Percentiles rank a stretch among this genome's conserved stretches.
Conservation (phyloP, 2,329 filamentous ascomycete genomes). For the Cladobotryum mycophilum region DNA sequence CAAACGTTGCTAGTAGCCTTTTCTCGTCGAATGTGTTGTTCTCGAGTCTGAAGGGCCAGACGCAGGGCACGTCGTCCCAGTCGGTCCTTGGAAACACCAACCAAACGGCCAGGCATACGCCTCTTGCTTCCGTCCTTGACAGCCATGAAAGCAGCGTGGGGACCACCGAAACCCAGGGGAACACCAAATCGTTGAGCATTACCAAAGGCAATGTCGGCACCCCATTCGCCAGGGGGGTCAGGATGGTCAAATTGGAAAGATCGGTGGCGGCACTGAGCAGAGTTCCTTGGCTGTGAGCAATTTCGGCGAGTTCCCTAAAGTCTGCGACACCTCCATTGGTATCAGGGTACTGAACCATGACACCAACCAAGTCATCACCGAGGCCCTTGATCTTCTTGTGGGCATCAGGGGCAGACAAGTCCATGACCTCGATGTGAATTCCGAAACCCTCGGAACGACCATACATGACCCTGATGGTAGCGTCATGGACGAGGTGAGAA, state of each 20-base stretch:
- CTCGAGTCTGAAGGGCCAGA: slow-evolving; percentile 82
- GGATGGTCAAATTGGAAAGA: slow-evolving; percentile 75
- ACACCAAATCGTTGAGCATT: slow-evolving; percentile 89
- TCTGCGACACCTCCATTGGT: slow-evolving; percentile 75
- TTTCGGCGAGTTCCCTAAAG: slow-evolving; percentile 66
- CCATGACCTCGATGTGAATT: slow-evolving; percentile 67
- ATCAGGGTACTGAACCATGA: slow-evolving; percentile 92
- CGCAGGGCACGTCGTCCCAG: slow-evolving; percentile 75
- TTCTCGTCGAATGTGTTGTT: slow-evolving; percentile 93
- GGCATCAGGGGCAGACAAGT: slow-evolving; percentile 59
- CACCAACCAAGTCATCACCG: slow-evolving; percentile 77
- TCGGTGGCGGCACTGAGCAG: slow-evolving; percentile 87
- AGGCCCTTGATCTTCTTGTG: slow-evolving; percentile 63
- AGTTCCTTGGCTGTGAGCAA: slow-evolving; percentile 69
- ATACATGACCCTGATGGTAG: slow-evolving; percentile 76
- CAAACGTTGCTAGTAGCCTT: slow-evolving; percentile 98
- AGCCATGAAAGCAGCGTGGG: slow-evolving; percentile 95
- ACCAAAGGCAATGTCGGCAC: slow-evolving; percentile 91
- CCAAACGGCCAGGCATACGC: slow-evolving; percentile 84
- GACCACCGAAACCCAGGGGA: slow-evolving; percentile 84
- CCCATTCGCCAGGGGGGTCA: slow-evolving; percentile 88
- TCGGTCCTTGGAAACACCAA: slow-evolving; percentile 88
- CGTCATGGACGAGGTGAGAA: slow-evolving; percentile 73
- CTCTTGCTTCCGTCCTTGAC: slow-evolving; percentile 87
- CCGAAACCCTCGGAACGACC: slow-evolving; percentile 89